Evolutionary conservation across 1,284 basidiomycete species (phyloP).

Genomic region (Athelia sp.): DNA sequence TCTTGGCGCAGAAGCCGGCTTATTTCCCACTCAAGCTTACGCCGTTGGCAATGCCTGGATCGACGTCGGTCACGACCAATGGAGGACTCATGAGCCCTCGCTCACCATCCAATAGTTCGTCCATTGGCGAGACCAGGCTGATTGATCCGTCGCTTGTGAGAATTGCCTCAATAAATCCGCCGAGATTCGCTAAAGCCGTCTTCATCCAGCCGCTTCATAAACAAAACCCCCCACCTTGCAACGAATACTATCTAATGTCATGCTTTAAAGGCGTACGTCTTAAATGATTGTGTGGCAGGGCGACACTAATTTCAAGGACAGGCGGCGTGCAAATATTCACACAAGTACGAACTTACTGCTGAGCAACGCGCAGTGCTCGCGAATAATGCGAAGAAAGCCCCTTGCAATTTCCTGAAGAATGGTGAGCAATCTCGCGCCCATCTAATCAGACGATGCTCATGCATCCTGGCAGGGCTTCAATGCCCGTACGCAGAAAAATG

Average conservation of each 20-base stretch:
- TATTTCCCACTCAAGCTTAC: conserved; percentile 34
- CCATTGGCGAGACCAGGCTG: conserved; percentile 27
- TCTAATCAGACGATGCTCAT: not conserved
- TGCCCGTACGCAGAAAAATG: conserved; percentile 69
- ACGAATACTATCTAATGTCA: conserved; percentile 73
- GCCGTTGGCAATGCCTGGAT: conserved; percentile 5
- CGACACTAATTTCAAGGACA: conserved; percentile 22
- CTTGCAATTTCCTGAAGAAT: conserved; percentile 75
- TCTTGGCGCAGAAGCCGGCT: conserved; percentile 48
- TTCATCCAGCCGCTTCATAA: conserved; percentile 42
- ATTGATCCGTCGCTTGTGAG: conserved; percentile 53
- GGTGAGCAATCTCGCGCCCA: conserved; percentile 31
- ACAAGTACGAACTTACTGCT: conserved; percentile 64
- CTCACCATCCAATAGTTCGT: conserved; percentile 37
- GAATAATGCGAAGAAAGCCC: conserved; percentile 73
- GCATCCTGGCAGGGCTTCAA: conserved; percentile 43
- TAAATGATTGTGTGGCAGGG: not conserved
- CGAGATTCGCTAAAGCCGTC: conserved; percentile 11
- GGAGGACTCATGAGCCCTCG: conserved; percentile 52
- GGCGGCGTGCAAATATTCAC: conserved; percentile 74
- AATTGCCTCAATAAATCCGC: conserved; percentile 7
- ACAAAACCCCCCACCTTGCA: conserved; percentile 73
- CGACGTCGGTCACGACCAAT: conserved; percentile 37
- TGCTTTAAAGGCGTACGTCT: conserved; percentile 69
- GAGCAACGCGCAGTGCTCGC: conserved; percentile 64